A percentile compares a stretch with the other conserved stretches of the same genome.
Conservation (phyloP, 306 rosid species). For the Rosa rugosa region DNA sequence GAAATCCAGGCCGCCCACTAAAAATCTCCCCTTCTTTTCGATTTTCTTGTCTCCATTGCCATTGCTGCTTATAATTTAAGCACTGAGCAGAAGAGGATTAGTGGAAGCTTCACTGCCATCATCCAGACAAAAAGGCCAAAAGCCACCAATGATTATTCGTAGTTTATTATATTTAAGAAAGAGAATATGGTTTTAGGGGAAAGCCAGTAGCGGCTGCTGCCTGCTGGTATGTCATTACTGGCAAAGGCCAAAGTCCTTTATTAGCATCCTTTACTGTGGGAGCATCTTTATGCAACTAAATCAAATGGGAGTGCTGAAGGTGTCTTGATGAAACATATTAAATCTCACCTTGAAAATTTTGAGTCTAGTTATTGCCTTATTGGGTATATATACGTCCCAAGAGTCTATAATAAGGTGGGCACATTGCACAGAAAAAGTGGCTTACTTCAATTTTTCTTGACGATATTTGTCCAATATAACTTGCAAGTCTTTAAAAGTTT, state of each 20-base stretch:
- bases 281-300: background rate
- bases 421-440: too few relatives aligned
- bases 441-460: too few relatives aligned
- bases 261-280: background rate
- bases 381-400: too few relatives aligned
- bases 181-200: constrained; percentile 15
- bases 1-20: constrained; percentile 49
- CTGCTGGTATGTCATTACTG: background rate
- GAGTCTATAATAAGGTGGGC: too few relatives aligned
- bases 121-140: constrained; percentile 22
- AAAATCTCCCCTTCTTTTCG: constrained; percentile 4
- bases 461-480: too few relatives aligned
- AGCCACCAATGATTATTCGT: constrained; percentile 9
- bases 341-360: background rate
- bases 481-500: too few relatives aligned
- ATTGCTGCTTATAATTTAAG: constrained; percentile 6
- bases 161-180: background rate
- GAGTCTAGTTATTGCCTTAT: too few relatives aligned
- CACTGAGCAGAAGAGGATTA: constrained; percentile 16
- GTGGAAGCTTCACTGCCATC: constrained; percentile 40
- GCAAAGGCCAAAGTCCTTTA: background rate
- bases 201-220: background rate
- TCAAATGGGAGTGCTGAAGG: background rate
- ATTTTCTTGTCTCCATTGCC: constrained; percentile 18
- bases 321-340: background rate